Conservation (phyloP, 2,329 filamentous ascomycete genomes). For the Neofusicoccum sp. region DNA sequence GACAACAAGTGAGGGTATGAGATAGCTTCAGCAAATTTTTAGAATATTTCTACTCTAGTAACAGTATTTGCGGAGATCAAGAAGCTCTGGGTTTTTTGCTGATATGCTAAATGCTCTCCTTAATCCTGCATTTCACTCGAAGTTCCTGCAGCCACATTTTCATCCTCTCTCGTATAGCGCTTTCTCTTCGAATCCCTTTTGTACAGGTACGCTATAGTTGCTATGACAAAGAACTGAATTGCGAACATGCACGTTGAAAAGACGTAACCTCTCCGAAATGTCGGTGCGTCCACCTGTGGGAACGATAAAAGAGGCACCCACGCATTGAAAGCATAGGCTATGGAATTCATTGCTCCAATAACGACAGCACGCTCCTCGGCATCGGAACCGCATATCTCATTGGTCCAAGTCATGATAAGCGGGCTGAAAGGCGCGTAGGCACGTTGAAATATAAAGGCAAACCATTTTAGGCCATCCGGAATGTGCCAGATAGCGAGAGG, state of each 20-base stretch:
- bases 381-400: slow-evolving; percentile 46
- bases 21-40: no score
- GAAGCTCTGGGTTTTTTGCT: no score
- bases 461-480: slow-evolving; percentile 32
- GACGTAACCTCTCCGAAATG: slow-evolving; percentile 24
- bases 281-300: slow-evolving; percentile 24
- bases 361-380: slow-evolving; percentile 52
- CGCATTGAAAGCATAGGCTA: slow-evolving; percentile 45
- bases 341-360: slow-evolving; percentile 50
- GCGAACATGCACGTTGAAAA: slow-evolving; percentile 22
- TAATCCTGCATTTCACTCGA: neutral
- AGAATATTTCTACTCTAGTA: no score
- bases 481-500: slow-evolving; percentile 34
- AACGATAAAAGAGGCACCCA: slow-evolving; percentile 39
- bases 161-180: neutral
- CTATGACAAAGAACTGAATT: slow-evolving; percentile 22
- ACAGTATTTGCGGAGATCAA: no score
- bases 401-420: slow-evolving; percentile 45
- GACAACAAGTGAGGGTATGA: no score
- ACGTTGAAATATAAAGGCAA: slow-evolving; percentile 31
- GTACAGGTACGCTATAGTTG: slow-evolving; percentile 21
- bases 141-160: slow-evolving; percentile 15
- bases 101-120: no score
- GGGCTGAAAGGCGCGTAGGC: slow-evolving; percentile 33
- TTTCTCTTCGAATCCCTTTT: slow-evolving; percentile 21